Conservation (phyloP, 495 filamentous ascomycete species). For the Aspergillus panamensis region DNA sequence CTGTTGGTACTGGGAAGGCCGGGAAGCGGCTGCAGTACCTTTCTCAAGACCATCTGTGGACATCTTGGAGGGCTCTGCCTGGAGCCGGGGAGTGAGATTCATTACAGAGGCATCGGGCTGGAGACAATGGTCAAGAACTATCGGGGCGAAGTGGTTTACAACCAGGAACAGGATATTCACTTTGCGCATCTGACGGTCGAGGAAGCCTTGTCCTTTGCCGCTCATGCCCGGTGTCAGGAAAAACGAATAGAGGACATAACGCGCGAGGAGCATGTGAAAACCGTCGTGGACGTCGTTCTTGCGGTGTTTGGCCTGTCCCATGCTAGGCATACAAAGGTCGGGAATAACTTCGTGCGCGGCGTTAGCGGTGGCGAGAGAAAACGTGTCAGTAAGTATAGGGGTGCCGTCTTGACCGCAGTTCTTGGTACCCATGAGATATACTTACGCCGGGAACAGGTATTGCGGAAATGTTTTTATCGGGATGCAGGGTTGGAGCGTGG, state of each 20-base stretch:
- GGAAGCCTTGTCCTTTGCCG: constrained; percentile 60
- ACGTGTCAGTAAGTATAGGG: constrained; percentile 43
- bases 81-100: constrained; percentile 34
- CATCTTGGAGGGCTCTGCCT: constrained; percentile 37
- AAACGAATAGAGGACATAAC: constrained; percentile 41
- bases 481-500: constrained; percentile 70
- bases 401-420: neutral
- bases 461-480: constrained; percentile 54
- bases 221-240: constrained; percentile 45
- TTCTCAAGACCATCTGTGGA: constrained; percentile 37
- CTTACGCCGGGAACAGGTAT: neutral
- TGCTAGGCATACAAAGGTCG: constrained; percentile 47
- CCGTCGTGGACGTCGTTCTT: constrained; percentile 53
- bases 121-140: constrained; percentile 51
- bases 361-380: constrained; percentile 73
- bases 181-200: constrained; percentile 61
- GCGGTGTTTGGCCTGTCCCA: constrained; percentile 57
- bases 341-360: constrained; percentile 51
- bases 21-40: constrained; percentile 38
- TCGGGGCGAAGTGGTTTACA: constrained; percentile 60
- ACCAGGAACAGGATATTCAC: constrained; percentile 61
- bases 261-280: constrained; percentile 36
- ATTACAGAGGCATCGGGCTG: constrained; percentile 47
- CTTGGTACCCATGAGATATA: neutral
- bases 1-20: constrained; percentile 43